Conservation (phyloP, 2,329 filamentous ascomycete genomes). For the Rachicladosporium sp. region DNA sequence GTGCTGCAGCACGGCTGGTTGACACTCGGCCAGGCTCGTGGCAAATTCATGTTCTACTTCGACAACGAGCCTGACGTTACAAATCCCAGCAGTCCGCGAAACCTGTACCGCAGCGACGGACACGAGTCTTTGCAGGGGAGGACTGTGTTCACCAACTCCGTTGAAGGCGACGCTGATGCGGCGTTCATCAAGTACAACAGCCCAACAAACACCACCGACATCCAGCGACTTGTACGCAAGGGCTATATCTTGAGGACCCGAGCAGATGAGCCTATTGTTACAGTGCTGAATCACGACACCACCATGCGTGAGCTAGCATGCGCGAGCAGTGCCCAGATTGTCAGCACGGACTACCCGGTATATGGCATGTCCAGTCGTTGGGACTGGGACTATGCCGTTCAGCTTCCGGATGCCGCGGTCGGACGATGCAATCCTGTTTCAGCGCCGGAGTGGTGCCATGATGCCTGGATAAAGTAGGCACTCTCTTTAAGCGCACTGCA, state of each 20-base stretch:
- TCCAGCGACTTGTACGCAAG: conserved; percentile 33
- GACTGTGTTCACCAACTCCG: conserved; percentile 37
- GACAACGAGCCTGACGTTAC: conserved; percentile 33
- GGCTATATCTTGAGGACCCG: conserved; percentile 40
- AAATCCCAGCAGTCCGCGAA: conserved; percentile 11
- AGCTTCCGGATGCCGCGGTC: conserved; percentile 18
- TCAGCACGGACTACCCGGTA: conserved; percentile 37
- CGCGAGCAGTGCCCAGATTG: conserved; percentile 37
- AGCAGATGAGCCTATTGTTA: conserved; percentile 35
- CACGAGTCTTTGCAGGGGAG: conserved; percentile 31
- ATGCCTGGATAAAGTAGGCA: conserved; percentile 15
- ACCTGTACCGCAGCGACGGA: conserved; percentile 26
- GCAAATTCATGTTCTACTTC: conserved; percentile 39
- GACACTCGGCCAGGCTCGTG: conserved; percentile 31
- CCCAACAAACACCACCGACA: conserved; percentile 28
- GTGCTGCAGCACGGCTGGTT: conserved; percentile 39
- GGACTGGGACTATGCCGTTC: conserved; percentile 35
- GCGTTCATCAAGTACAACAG: conserved; percentile 41
- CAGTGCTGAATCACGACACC: conserved; percentile 29
- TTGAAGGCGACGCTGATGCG: conserved; percentile 33
- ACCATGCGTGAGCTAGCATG: conserved; percentile 34
- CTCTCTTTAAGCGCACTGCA: too few species aligned
- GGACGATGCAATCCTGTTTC: conserved; percentile 28
- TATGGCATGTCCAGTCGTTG: conserved; percentile 37
- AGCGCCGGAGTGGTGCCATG: conserved; percentile 25